phyloP scores from a whole-genome alignment of 2,329 filamentous ascomycete genomes.

The Hypoxylon sp. region DNA sequence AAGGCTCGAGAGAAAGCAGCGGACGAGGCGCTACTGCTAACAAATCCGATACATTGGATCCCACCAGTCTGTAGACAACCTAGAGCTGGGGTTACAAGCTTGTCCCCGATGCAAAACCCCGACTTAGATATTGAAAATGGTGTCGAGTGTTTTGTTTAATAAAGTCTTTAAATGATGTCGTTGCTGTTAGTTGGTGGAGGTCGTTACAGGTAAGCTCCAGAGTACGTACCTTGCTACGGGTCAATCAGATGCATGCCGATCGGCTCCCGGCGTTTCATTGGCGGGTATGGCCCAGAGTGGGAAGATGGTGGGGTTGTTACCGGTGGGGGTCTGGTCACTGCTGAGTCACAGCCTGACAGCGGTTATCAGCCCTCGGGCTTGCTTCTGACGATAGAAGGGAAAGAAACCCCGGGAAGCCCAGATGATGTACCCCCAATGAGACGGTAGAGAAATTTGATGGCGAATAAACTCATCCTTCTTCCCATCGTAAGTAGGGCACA shows the following conservation, averaged over 20 bases:
- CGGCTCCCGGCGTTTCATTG: constrained; percentile 15
- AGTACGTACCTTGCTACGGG: constrained; percentile 27
- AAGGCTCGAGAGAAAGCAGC: constrained; percentile 35
- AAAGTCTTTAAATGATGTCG: constrained; percentile 14
- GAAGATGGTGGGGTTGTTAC: constrained; percentile 3
- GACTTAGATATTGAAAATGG: constrained; percentile 12
- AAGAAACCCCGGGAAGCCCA: constrained; percentile 20
- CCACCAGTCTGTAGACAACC: constrained; percentile 15
- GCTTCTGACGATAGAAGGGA: constrained; percentile 6
- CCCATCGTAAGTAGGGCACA: constrained; percentile 27
- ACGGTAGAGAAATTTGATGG: constrained; percentile 22
- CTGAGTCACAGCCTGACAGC: constrained; percentile 18
- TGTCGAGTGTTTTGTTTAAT: constrained; percentile 4
- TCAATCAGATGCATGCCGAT: constrained; percentile 18
- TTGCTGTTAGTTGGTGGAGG: constrained; percentile 15
- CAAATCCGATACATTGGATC: constrained; percentile 45
- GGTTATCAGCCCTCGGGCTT: constrained; percentile 17
- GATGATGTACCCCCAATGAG: constrained; percentile 25
- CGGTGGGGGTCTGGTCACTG: constrained; percentile 19
- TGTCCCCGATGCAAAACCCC: constrained; percentile 19
- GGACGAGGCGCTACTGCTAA: constrained; percentile 45
- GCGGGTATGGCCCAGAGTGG: neutral
- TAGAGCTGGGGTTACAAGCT: constrained; percentile 14
- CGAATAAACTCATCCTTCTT: constrained; percentile 28
- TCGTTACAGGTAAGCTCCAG: constrained; percentile 25